Evolutionary conservation across 805 yeast genomes (phyloP), one percentile per base, ranked within the genome.

Genomic region (Ogataea allantospora): DNA sequence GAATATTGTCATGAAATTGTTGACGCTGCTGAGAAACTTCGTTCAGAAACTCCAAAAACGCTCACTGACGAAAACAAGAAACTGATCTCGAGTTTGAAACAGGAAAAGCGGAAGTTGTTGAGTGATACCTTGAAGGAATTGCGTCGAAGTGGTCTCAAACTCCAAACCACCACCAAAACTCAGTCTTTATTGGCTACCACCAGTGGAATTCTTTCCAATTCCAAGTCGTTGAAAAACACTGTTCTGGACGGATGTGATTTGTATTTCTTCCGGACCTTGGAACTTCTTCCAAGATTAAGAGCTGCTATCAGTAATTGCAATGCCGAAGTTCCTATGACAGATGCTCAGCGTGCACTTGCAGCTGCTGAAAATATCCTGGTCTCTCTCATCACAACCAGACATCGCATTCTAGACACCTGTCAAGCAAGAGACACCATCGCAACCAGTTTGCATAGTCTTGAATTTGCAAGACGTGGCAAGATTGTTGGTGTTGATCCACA

Each of bases 41-140:
- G 78, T 37, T 68, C 75, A 19, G 95, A 85, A 48, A 93, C 99
- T 0, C 99, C 99, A 1, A 62, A 65, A 2, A 72, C 66, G 3
- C 67, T 71, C 47, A 81, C 75, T 4, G 87, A 89, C 37, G 95
- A 84, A 25, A 80, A 77, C 47, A 88, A 88, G 63, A 83, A 83
- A 56, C 54, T 67, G 1, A 61, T 83, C 25, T 80, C 88, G 2
- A 71, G 87, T 6, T 67, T 93, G 60, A 85, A 83, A 53, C 72
- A 81, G n/a, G 91, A 87, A 53, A 93, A 93, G 62, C 70, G 80
- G 43, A 83, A 82, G 47, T 61, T 88, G 6, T 65, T 95, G 37
- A 83, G 93, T 62, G 87, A 81, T 40, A 75, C 88, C 0, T 62
- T 93, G 43, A 78, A 79, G 45, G 93, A 86, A 47, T 64, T 91